These are phyloP conservation scores for Jatropha multifida DNA, from an alignment of 441 rosid species.

Conservation along the genomic window DNA sequence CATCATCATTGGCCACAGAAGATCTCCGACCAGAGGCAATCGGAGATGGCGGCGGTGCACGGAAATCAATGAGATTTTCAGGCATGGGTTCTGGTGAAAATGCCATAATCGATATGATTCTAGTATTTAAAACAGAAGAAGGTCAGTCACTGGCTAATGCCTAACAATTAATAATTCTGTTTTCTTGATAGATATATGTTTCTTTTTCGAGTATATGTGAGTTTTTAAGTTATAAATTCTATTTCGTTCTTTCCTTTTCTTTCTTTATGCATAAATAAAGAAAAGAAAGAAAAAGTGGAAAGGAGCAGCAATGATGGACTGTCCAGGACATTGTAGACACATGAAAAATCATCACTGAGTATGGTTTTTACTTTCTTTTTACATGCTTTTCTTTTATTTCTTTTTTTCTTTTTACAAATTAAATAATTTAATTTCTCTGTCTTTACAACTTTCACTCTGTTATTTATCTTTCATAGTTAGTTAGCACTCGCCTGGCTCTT, in stretches of 20 bases:
- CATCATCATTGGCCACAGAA: constrained; percentile 65
- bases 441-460: constrained; percentile 22
- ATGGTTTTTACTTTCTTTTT: constrained; percentile 20
- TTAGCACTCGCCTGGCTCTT: too few relatives aligned
- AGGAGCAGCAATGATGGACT: constrained; percentile 51
- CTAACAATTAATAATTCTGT: background rate
- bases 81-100: constrained; percentile 46
- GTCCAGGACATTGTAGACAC: constrained; percentile 35
- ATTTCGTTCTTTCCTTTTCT: background rate
- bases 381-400: background rate
- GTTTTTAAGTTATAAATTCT: background rate
- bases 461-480: background rate
- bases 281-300: constrained; percentile 19
- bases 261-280: constrained; percentile 22
- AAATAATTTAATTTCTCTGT: background rate
- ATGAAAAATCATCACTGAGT: constrained; percentile 33
- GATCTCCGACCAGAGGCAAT: constrained; percentile 69
- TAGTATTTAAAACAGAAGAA: background rate
- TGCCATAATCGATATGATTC: constrained; percentile 31
- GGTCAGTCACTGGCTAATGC: background rate
- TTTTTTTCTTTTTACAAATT: background rate
- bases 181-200: background rate
- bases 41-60: constrained; percentile 93
- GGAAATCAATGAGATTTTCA: constrained; percentile 57
- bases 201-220: background rate